These are phyloP conservation scores for Boletellus sp. DNA, from an alignment of 768 basidiomycete genomes.

Conservation along the genomic window DNA sequence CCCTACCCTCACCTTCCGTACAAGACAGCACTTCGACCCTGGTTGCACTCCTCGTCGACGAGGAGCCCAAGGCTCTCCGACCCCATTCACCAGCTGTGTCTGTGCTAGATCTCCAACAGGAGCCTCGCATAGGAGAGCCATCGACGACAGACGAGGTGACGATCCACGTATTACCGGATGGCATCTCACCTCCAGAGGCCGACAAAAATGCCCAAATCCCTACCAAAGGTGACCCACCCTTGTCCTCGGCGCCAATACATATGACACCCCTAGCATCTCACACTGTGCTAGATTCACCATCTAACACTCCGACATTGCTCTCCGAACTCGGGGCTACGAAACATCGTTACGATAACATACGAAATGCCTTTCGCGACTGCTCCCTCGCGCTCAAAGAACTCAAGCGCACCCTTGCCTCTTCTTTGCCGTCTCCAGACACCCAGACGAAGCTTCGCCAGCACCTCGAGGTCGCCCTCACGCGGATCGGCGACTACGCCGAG, in stretches of 20 bases:
- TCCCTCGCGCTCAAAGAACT: conserved; percentile 62
- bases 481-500: conserved; percentile 72
- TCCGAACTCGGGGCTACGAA: conserved; percentile 41
- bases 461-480: conserved; percentile 50
- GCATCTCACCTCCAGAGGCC: not conserved
- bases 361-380: conserved; percentile 65
- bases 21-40: conserved; percentile 4
- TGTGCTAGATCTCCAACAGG: conserved; percentile 12
- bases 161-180: not conserved
- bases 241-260: not conserved
- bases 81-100: conserved; percentile 18
- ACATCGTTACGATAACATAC: conserved; percentile 58
- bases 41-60: conserved; percentile 10
- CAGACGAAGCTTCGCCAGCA: conserved; percentile 18
- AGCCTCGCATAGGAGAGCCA: not conserved
- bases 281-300: not conserved
- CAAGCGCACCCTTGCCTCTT: conserved; percentile 27
- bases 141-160: not conserved
- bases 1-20: not conserved
- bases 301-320: conserved; percentile 37
- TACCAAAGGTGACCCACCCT: not conserved
- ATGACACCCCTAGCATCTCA: not conserved
- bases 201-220: not conserved
- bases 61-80: conserved; percentile 6
- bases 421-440: not conserved